These are phyloP conservation scores for Camellia oleifera DNA, from an alignment of 179 eudicot species.

Conservation along the genomic window DNA sequence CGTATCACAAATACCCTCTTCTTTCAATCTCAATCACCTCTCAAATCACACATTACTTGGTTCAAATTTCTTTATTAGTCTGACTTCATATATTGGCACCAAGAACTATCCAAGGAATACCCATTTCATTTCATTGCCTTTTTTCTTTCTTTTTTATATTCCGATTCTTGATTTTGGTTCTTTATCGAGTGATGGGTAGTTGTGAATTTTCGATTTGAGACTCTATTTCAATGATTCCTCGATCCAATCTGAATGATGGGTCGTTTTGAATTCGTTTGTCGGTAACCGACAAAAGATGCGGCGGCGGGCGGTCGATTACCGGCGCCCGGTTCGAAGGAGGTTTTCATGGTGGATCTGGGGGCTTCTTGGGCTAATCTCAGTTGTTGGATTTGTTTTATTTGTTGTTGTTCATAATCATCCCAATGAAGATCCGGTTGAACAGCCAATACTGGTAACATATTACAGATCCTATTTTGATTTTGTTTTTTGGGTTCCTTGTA, in stretches of 20 bases:
- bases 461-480: constrained; percentile 10
- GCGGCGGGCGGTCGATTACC: constrained; percentile 80
- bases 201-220: constrained; percentile 22
- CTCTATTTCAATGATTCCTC: neutral
- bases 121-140: neutral
- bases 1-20: neutral
- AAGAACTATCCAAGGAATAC: neutral
- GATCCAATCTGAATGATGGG: constrained; percentile 29
- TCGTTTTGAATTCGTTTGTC: constrained; percentile 21
- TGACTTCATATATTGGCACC: constrained; percentile 10
- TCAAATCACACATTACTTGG: too few species aligned
- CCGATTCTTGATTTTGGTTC: constrained; percentile 20
- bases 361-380: constrained; percentile 48
- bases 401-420: constrained; percentile 69
- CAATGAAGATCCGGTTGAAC: constrained; percentile 41
- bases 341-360: constrained; percentile 81
- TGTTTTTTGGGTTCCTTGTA: neutral
- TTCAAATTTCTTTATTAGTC: neutral
- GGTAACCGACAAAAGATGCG: constrained; percentile 49
- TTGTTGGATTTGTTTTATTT: constrained; percentile 62
- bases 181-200: constrained; percentile 24
- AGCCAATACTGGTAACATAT: constrained; percentile 50
- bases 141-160: neutral
- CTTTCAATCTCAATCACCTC: neutral
- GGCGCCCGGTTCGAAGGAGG: constrained; percentile 87